Evolutionary conservation across 305 asterid genomes (phyloP), one percentile per base, ranked within the genome.

Genomic region (Fraxinus platypoda): DNA sequence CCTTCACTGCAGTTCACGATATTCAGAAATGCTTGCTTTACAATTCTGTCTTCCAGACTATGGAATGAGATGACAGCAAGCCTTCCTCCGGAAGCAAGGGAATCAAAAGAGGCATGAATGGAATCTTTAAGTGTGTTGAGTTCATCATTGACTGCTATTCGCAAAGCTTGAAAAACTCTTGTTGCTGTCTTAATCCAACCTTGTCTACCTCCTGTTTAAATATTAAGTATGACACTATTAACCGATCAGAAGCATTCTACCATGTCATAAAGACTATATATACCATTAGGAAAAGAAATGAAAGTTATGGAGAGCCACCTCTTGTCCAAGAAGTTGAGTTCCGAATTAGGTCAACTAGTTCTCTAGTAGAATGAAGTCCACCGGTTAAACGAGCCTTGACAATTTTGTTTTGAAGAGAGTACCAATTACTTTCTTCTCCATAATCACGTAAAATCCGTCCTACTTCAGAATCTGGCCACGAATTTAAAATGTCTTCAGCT

Each of bases 141-240:
- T 89, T 96, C 98, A 78, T 96, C 98, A 34, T 96, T 94, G 26
- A 96, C 99, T 72, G 98, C 98, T 89, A 96, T 96, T 78, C 98
- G 83, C 74, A 96, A 84, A 64, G 97, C 99, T 84, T 96, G 99
- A 81, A 96, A 96, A 15, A 96, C 98, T 62, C 99, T 88, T 82
- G 93, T 92, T 2, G 99, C 98, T 1, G 98, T 96, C 90, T 96
- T 96, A 30, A 96, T 96, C 99, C 99, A 96, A 74, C 99, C 99
- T 83, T 96, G 98, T 86, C 98, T 93, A 31, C 97, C 96, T 87
- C 97, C 97, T 94, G 95, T 66, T 78, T 72, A 76, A 77, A 73
- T 26, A 30, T 74, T 43, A 82, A 15, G 17, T 59, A 8, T 19
- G 66, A 7, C 28, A 6, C 28, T 19, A 57, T 19, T 82, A 28